Evolutionary conservation across 257 asterid species (phyloP), one percentile per base, ranked within the genome.

Genomic region (Linderniella brevidens): DNA sequence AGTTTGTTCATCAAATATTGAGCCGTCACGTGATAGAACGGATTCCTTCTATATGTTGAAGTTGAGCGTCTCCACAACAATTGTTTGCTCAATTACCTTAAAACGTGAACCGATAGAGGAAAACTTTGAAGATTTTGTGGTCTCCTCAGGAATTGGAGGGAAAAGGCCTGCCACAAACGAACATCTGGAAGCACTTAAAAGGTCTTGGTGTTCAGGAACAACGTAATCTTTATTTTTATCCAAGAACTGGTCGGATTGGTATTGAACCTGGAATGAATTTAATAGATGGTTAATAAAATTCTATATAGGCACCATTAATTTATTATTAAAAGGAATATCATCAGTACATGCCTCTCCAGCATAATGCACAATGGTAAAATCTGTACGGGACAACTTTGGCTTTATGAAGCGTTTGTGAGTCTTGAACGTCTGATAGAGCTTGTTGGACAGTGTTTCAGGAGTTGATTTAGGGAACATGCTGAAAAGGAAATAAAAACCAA

Each of bases 391-490:
- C 68, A 88, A 70, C 64, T 88, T 88, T 50, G 98, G 98, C 74
- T 88, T 88, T 64, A 88, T 29, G 58, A 88, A 84, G 69, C 98
- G 92, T 80, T 88, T 88, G 64, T 79, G 68, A 61, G 25, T 72
- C 78, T 78, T 88, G 78, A 84, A 88, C 17, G 90, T 88, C 82
- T 80, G 95, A 63, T 78, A 88, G 60, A 88, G 86, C 72, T 88
- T 88, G 70, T 84, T 88, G 32, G 94, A 71, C 66, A 88, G 85
- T 56, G 98, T 88, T 74, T 88, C 98, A 17, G 74, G 94, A 29
- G 94, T 88, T 54, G 98, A 88, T 73, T 88, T 88, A 38, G 98
- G 98, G 64, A 88, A 88, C 98, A 88, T 88, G 61, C 98, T 84
- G 93, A 66, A 76, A 55, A 65, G 35, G 46, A 44, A 44, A 3